Evolutionary conservation across 371 early-diverging fungal species (phyloP), one percentile per base, ranked within the genome.

Genomic region (Fennellomyces sp.): DNA sequence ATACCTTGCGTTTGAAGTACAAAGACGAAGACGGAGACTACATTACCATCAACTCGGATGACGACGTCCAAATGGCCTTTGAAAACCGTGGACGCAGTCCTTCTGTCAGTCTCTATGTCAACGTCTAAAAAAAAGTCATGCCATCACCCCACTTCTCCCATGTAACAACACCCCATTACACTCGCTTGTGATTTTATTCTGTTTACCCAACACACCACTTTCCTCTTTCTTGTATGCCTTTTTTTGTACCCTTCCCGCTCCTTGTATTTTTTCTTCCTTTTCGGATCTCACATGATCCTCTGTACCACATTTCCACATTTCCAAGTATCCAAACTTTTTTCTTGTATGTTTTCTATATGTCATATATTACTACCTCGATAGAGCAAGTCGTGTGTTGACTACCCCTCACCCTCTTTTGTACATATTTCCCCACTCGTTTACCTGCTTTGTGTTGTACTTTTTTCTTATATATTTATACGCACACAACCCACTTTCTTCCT

Each of bases 41-140:
- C 61, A 88, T 96, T 28, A 88, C 87, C 29, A 89, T 97, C 66
- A 88, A 89, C 61, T 88, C 88, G 10, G 93, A 96, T 63, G 96
- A 94, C 33, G 98, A 97, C 69, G 91, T 97, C 15, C 88, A 83
- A 45, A 78, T 96, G 88, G 96, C 97, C 7, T 93, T 96, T 79
- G 95, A 94, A 68, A 82, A 85, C 38, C 81, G 88, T 17, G 72
- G 73, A 17, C 38, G 49, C 11, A 52, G 63, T 23, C 73, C 64
- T 47, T 72, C 76, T 17, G 71, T 76, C 69, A 78, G 74, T 45
- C 54, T 80, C 26, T 76, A 73, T 61, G 72, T 80, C 58, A 75
- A 63, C 50, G 55, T 64, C 11, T 69, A 72, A 60, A 21, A 21
- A 25, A 29, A 49, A 21, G 11, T 17, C 8, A 30, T 15, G 12